phyloP scores from a whole-genome alignment of 2,329 filamentous ascomycete species.

The Proliferodiscus dingleyae region DNA sequence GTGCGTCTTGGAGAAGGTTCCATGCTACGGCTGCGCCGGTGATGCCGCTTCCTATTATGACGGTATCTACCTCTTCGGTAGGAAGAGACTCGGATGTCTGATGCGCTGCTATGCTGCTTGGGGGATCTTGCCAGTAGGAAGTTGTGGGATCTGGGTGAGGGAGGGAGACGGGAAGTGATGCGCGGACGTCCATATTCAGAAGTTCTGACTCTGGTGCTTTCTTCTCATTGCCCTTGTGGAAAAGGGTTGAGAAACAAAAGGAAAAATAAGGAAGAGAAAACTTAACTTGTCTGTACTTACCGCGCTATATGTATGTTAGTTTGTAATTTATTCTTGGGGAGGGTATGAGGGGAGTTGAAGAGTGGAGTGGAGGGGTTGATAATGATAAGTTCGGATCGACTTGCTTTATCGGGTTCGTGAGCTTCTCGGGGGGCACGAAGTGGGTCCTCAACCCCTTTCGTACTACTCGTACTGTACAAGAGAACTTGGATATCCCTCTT shows the following conservation, averaged over 20 bases:
- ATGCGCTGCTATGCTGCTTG: slow-evolving; percentile 29
- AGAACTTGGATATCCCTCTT: not conserved
- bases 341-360: slow-evolving; percentile 4
- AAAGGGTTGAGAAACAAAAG: not conserved
- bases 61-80: slow-evolving; percentile 10
- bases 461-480: not conserved
- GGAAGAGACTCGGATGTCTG: slow-evolving; percentile 21
- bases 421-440: slow-evolving; percentile 1
- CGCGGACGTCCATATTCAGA: slow-evolving; percentile 18
- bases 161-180: slow-evolving; percentile 23
- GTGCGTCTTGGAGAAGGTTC: too few species aligned
- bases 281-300: too few species aligned
- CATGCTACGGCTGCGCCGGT: slow-evolving; percentile 20
- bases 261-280: too few species aligned
- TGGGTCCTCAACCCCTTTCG: slow-evolving; percentile 1
- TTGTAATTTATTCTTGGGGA: not conserved
- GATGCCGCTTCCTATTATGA: slow-evolving; percentile 25
- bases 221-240: not conserved
- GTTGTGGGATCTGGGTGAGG: slow-evolving; percentile 29
- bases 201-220: not conserved
- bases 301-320: too few species aligned
- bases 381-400: slow-evolving; percentile 3
- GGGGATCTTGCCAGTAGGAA: slow-evolving; percentile 34
- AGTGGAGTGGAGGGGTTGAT: slow-evolving; percentile 12
- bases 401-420: slow-evolving; percentile 14